Base-by-base conservation (phyloP, 73 alveolate genomes). In the Stentor coeruleus region DNA sequence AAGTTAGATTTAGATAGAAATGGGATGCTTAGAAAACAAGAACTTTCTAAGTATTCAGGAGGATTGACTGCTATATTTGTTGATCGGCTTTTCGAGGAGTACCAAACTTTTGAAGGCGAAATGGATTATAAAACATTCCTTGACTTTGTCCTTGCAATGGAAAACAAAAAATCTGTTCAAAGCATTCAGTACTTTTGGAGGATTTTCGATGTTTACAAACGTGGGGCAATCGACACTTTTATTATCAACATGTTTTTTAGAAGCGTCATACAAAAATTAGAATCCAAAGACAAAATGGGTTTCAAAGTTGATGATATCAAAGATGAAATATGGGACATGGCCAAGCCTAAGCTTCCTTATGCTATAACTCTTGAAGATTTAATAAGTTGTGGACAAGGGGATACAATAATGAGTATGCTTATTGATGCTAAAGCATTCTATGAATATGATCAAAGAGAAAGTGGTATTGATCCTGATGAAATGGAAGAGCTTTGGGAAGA, bases 141-240 rank as follows among this genome's bases (percentile, higher is more conserved):
- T 3, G 99, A 97, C 89, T 97, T 97, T 82, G 99, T 97, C 39
- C 93, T 97, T 36, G 99, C 99, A 2, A 95, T 97, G 99, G 99
- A 97, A 89, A 97, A 97, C 90, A 96, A 95, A 84, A 96, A 97
- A 85, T 84, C 96, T 58, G 97, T 97, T 20, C 90, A 93, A 59
- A 81, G 90, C 58, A 84, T 93, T 37, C 86, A 89, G 59, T 93
- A 88, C 72, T 92, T 93, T 73, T 93, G 93, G 95, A 92, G 96
- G 84, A 92, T 94, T 4, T 75, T 93, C 14, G 96, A 93, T 87
- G 96, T 93, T 15, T 93, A 92, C 82, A 97, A 93, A 91, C 92
- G 90, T 76, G 91, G 91, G 59, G 98, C 96, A 0, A 90, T 96
- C 33, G 99, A 96, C 82, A 92, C 98, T 41, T 96, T 96, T 87